Base-by-base conservation (phyloP, 164 flowering plant genomes). In the Euptelea pleiosperma region DNA sequence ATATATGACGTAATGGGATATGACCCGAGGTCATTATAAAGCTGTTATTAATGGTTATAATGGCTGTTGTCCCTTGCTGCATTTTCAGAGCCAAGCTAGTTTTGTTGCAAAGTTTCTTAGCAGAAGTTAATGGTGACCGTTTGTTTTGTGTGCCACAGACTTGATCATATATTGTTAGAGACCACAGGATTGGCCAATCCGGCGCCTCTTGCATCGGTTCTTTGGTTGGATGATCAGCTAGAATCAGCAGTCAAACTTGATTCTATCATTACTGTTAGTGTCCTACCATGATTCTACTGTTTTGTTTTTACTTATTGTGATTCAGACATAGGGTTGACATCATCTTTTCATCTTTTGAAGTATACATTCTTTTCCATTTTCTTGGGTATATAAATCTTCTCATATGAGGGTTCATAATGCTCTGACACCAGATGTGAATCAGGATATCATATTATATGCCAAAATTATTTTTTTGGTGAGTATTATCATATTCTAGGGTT, bases 211-310 rank as follows among this genome's bases (percentile, higher is more conserved):
- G 98, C 97, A 18, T 90, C 98, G 57, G 70, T 93, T 73, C 94
- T 93, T 64, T 93, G 98, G 98, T 71, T 93, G 81, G 98, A 93
- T 73, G 98, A 93, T 66, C 98, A 93, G 65, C 76, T 93, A 47
- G 98, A 93, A 77, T 82, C 97, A n/a, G 58, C 77, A 1, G 84
- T 93, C 50, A 86, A 70, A 70, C 92, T 93, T 55, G 97, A 90
- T 73, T 90, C 92, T 25, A 93, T 93, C 37, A 73, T 93, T 55
- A 93, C 98, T 26, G 97, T 93, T 54, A 77, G 88, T 70, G 52
- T 55, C 24, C 46, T 47, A 31, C n/a, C 31, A 44, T 55, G 18
- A 11, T 37, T 3, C 21, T 45, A 8, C 16, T 25, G 18, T 30
- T 52, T 44, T 11, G 26, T 49, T 31, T 31, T 16, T 16, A n/a